A percentile compares a stretch with the other conserved stretches of the same genome.
phyloP scores from a whole-genome alignment of 139 green algal species.

The Chlamydomonas sp. region DNA sequence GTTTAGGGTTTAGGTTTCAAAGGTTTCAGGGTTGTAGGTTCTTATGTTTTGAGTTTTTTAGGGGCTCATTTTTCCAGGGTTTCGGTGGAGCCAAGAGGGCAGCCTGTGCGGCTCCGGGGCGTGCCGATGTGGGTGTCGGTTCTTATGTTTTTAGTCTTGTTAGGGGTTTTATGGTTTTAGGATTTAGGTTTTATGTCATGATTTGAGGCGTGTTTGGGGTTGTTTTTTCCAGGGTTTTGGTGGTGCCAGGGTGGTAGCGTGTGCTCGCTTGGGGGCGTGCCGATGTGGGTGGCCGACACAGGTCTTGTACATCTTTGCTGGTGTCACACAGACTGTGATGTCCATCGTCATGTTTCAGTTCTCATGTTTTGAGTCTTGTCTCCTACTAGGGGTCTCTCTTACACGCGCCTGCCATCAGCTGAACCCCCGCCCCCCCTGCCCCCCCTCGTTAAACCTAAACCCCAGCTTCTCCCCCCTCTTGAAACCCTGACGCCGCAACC shows the following conservation, averaged over 20 bases:
- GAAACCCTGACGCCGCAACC: conserved; percentile 5
- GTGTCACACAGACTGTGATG: too few species aligned
- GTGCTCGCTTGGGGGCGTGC: conserved; percentile 73
- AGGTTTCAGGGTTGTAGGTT: neutral
- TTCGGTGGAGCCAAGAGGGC: neutral
- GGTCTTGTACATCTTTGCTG: neutral
- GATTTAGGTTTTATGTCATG: too few species aligned
- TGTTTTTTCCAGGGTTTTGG: neutral
- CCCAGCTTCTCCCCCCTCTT: conserved; percentile 15
- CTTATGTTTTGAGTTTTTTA: too few species aligned
- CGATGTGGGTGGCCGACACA: conserved; percentile 44
- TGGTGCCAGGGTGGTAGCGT: conserved; percentile 35
- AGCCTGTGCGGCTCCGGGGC: conserved; percentile 54
- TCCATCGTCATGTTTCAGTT: neutral
- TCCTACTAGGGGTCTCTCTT: too few species aligned
- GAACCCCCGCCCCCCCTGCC: too few species aligned
- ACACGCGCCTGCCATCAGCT: too few species aligned
- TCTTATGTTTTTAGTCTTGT: too few species aligned
- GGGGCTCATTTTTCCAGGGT: neutral
- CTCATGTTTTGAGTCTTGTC: too few species aligned
- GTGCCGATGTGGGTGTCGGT: neutral
- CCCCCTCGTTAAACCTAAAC: too few species aligned
- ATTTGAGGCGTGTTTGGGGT: too few species aligned
- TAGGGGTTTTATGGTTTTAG: too few species aligned
- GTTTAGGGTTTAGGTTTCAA: too few species aligned